phyloP scores from a whole-genome alignment of 306 rosid genomes.

The Amphicarpaea edgeworthii region DNA sequence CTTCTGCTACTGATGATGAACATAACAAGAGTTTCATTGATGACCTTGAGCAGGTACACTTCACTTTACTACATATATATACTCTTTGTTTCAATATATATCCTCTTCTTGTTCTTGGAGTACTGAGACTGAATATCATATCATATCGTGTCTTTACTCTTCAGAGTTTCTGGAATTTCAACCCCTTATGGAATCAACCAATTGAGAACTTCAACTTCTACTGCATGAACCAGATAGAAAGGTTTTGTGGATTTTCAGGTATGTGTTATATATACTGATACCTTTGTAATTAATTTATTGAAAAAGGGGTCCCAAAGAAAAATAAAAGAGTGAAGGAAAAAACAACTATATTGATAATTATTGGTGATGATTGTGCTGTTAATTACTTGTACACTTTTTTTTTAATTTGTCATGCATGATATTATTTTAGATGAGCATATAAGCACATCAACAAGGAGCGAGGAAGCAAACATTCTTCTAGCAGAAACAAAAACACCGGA shows the following conservation, averaged over 20 bases:
- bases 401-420: conserved; percentile 7
- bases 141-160: conserved; percentile 28
- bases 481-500: conserved; percentile 55
- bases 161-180: conserved; percentile 66
- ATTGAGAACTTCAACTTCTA: conserved; percentile 63
- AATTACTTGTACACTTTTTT: background rate
- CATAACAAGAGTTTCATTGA: conserved; percentile 43
- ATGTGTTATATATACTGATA: background rate
- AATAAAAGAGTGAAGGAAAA: conserved; percentile 28
- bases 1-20: conserved; percentile 45
- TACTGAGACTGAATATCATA: conserved; percentile 39
- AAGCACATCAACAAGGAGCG: conserved; percentile 53
- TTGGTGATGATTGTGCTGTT: conserved; percentile 37
- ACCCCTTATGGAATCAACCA: conserved; percentile 57
- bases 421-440: conserved; percentile 54
- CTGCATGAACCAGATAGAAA: conserved; percentile 63
- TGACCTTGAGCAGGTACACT: conserved; percentile 51
- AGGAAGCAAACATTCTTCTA: conserved; percentile 50
- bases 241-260: conserved; percentile 58
- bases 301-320: conserved; percentile 40
- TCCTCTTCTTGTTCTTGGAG: conserved; percentile 5
- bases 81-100: background rate
- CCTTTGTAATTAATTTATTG: conserved; percentile 35
- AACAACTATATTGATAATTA: conserved; percentile 35
- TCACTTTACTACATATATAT: background rate